These are phyloP conservation scores for Musa troglodytarum DNA, from an alignment of 176 grass and related monocot species.

Conservation along the genomic window DNA sequence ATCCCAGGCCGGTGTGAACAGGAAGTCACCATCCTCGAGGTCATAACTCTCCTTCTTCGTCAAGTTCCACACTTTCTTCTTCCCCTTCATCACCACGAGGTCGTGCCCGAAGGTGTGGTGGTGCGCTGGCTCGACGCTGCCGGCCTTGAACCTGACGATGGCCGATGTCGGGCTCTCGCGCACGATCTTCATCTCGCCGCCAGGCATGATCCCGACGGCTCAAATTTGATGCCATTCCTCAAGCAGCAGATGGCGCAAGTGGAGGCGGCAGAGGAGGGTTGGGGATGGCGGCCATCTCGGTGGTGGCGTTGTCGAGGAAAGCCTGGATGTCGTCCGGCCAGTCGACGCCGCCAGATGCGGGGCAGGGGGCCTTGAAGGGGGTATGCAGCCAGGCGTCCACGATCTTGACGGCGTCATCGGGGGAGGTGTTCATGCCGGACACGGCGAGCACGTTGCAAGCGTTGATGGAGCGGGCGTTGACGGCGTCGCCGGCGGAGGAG, in stretches of 20 bases:
- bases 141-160: conserved; percentile 80
- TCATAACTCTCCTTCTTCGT: conserved; percentile 81
- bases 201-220: conserved; percentile 81
- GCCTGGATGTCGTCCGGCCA: conserved; percentile 62
- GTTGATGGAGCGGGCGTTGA: conserved; percentile 89
- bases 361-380: conserved; percentile 75
- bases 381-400: conserved; percentile 71
- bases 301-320: conserved; percentile 51
- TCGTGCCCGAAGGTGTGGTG: conserved; percentile 99
- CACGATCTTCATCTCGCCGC: conserved; percentile 86
- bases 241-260: conserved; percentile 71
- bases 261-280: conserved; percentile 1
- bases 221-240: conserved; percentile 73
- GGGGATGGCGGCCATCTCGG: conserved; percentile 75
- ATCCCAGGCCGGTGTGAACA: conserved; percentile 75
- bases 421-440: conserved; percentile 49
- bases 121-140: conserved; percentile 84
- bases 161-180: conserved; percentile 84
- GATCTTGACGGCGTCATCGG: conserved; percentile 41
- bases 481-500: conserved; percentile 49
- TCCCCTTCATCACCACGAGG: conserved; percentile 73
- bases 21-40: conserved; percentile 64
- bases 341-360: conserved; percentile 49
- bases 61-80: conserved; percentile 91
- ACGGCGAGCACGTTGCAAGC: conserved; percentile 84